phyloP scores from a whole-genome alignment of 805 yeast genomes.

The Metschnikowia santaceciliae region DNA sequence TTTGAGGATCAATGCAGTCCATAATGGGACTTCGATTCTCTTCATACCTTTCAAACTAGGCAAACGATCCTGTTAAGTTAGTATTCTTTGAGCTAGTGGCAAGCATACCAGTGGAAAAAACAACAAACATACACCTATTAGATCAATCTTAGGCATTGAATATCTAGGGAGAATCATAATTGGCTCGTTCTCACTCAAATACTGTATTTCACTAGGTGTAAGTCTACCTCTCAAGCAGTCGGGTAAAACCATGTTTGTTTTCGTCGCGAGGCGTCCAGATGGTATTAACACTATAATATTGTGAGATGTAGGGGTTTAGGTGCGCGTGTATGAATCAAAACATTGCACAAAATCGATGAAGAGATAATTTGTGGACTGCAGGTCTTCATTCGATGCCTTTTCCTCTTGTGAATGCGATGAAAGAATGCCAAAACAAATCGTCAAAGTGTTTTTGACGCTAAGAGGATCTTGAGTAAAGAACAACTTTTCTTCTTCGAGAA shows the following conservation, averaged over 20 bases:
- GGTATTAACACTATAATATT: neutral
- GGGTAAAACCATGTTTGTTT: conserved; percentile 14
- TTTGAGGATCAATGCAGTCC: conserved; percentile 83
- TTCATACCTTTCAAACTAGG: conserved; percentile 66
- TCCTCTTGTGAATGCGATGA: conserved; percentile 6
- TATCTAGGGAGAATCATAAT: conserved; percentile 78
- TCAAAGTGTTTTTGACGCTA: neutral
- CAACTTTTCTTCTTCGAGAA: conserved; percentile 1
- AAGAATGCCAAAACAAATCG: conserved; percentile 9
- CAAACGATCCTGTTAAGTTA: conserved; percentile 39
- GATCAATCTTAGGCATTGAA: conserved; percentile 56
- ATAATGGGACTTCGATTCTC: conserved; percentile 68
- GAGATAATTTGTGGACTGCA: conserved; percentile 7
- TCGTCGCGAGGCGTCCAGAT: neutral
- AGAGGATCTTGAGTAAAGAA: conserved; percentile 4
- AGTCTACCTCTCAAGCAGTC: conserved; percentile 36
- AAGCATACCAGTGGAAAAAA: neutral
- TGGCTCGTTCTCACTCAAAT: conserved; percentile 75
- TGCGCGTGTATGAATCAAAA: conserved; percentile 7
- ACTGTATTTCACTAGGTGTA: conserved; percentile 74
- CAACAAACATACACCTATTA: conserved; percentile 52
- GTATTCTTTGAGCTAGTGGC: neutral
- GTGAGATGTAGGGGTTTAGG: neutral
- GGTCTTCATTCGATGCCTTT: conserved; percentile 3
- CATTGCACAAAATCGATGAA: conserved; percentile 6